Conservation (phyloP, 2,329 filamentous ascomycete genomes). For the Cryphonectria naterciae region DNA sequence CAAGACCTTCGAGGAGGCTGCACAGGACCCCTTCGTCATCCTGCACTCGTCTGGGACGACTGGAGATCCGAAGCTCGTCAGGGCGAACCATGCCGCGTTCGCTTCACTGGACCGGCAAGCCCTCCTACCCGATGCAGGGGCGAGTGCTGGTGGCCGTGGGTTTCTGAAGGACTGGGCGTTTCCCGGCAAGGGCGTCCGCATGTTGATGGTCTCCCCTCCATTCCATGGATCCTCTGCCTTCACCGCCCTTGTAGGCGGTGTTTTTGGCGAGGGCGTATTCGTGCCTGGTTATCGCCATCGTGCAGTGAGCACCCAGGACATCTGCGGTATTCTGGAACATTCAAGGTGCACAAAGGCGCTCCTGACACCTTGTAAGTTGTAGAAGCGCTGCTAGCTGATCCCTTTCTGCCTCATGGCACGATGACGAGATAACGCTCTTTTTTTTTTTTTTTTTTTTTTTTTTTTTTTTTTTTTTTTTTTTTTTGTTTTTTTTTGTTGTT, state of each 20-base stretch:
- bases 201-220: constrained; percentile 28
- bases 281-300: constrained; percentile 31
- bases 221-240: constrained; percentile 31
- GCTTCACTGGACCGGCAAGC: constrained; percentile 11
- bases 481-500: too few relatives aligned
- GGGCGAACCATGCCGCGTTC: constrained; percentile 17
- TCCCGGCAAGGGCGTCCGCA: constrained; percentile 25
- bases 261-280: constrained; percentile 29
- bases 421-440: not conserved
- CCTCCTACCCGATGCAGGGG: constrained; percentile 10
- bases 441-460: too few relatives aligned
- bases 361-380: constrained; percentile 29
- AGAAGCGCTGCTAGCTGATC: not conserved
- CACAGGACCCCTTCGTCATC: constrained; percentile 24
- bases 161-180: constrained; percentile 18
- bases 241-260: constrained; percentile 20
- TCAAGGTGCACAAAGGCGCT: constrained; percentile 27
- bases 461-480: too few relatives aligned
- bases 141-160: constrained; percentile 11
- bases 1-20: constrained; percentile 31
- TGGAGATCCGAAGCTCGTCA: constrained; percentile 30
- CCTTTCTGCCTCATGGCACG: not conserved
- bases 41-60: constrained; percentile 34
- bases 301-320: constrained; percentile 24
- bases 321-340: constrained; percentile 28